Base-by-base conservation (phyloP, 2,329 filamentous ascomycete species). In the Xylariales sp. region DNA sequence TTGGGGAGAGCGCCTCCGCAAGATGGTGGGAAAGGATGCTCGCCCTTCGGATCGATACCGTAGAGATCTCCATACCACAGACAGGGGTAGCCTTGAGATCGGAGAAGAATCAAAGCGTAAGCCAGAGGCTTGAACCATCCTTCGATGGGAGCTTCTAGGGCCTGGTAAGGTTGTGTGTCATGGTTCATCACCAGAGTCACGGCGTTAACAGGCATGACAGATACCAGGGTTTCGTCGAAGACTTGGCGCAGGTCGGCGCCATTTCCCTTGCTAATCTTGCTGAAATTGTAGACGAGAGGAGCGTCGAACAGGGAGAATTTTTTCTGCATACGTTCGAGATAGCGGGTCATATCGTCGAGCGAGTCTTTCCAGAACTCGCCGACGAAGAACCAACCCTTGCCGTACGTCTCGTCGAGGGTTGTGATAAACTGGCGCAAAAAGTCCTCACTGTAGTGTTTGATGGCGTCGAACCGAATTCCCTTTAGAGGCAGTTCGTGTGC, bases 51-150 rank as follows among this genome's bases (percentile, higher is more conserved):
- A 20, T 43, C 41, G 23, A 79, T 76, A 16, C 81, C 81, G 58
- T 84, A 85, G 2, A 86, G 57, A 51, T 87, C 83, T 23, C 83
- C 83, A 56, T 83, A 87, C 60, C 84, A 87, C 23, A 85, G 62
- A 49, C 78, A 85, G 0, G 83, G 83, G 42, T 78, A 76, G 16
- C 81, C 81, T 15, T 74, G 35, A 11, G 30, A 25, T 6, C 80
- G 72, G 18, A 88, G 74, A 2, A 89, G 72, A 39, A 88, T 86
- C 30, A 88, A 69, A 1, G 81, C 66, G 56, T 88, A 87, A 11
- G 83, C 85, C 13, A 88, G 67, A 0, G 81, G 74, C 57, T 86
- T 86, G 65, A 88, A 85, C 62, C 76, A 81, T 18, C 70, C 66
- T 39, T 78, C 71, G 28, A 88, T 75, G 2, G 74, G 74, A 1